Base-by-base conservation (phyloP, 2,329 filamentous ascomycete species). In the Fonsecaea pedrosoi region DNA sequence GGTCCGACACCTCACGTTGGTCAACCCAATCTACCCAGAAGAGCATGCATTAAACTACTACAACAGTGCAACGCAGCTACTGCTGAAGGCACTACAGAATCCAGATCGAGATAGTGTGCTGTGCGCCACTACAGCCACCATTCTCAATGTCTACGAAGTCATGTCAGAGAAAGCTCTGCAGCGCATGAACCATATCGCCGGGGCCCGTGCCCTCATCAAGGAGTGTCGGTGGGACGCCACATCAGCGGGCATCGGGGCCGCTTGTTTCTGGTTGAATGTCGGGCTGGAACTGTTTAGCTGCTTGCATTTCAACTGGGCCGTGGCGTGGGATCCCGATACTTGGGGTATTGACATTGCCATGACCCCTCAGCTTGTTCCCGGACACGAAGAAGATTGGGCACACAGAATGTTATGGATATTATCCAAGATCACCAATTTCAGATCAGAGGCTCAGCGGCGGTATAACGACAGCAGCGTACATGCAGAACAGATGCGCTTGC, bases 191-290 rank as follows among this genome's bases (percentile, higher is more conserved):
- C 94, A 97, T 74, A 94, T 94, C 71, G 90, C 91, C 0, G 92
- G 92, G 4, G 92, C 92, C 9, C 86, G 92, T 61, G 92, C 92
- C 1, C 82, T 97, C 58, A 94, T 97, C 73, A 92, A 92, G 68
- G 92, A 97, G 75, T 97, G 93, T 74, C 88, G 89, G 4, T 97
- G 94, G 94, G 90, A 92, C 73, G 92, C 92, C 0, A 87, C 84
- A 69, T 91, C 91, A 40, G 86, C 84, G 1, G 93, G 94, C 0
- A 87, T 97, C 21, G 94, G 92, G 0, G 87, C 89, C 0, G 92
- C 94, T 0, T 97, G 94, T 77, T 97, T 97, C 79, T 97, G 94
- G 94, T 83, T 97, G 42, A 97, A 96, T 73, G 89, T 96, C 15
- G 90, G 90, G 15, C 90, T 97, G 85, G 94, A 98, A 76, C 83